Base-by-base conservation (phyloP, 495 filamentous ascomycete species). In the Rostrohypoxylon terebratum region DNA sequence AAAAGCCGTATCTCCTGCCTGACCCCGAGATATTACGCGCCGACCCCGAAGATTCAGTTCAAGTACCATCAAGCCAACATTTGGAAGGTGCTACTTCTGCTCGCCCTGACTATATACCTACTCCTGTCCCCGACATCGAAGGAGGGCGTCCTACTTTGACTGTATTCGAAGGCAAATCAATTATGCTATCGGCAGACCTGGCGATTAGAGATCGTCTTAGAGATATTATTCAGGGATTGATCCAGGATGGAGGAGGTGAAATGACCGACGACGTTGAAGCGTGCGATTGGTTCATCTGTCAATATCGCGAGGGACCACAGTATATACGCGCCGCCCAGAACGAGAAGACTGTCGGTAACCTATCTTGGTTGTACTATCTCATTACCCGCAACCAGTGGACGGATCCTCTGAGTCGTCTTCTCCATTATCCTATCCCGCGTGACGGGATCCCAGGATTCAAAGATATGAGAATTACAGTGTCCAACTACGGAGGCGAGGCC, bases 401-500 rank as follows among this genome's bases (percentile, higher is more conserved):
- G 1, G 92, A 89, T 14, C 94, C 96, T 6, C 81, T 93, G 63
- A 85, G 87, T 18, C 88, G 93, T 57, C 83, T 98, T 6, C 83
- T 99, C 20, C 96, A 98, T 76, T 99, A 98, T 75, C 96, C 96
- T 2, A 75, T 96, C 44, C 90, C 93, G 23, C 87, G 86, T 33
- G 78, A 87, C 1, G 90, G 91, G 2, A 87, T 99, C 16, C 90
- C 92, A 0, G 94, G 92, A 1, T 97, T 98, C 77, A 77, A 91
- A 68, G 84, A 86, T 9, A 84, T 90, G 74, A 86, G 83, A 62
- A 96, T 99, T 70, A 94, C 93, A 62, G 81, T 99, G 2, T 97
- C 95, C 0, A 98, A 98, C 79, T 99, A 99, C 77, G 92, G 92
- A 31, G 96, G 96, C 16, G 96, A 99, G 79, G 94, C 95, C 9